Base-by-base conservation (phyloP, 2,329 filamentous ascomycete species). In the Chrysoporthe austroafricana region DNA sequence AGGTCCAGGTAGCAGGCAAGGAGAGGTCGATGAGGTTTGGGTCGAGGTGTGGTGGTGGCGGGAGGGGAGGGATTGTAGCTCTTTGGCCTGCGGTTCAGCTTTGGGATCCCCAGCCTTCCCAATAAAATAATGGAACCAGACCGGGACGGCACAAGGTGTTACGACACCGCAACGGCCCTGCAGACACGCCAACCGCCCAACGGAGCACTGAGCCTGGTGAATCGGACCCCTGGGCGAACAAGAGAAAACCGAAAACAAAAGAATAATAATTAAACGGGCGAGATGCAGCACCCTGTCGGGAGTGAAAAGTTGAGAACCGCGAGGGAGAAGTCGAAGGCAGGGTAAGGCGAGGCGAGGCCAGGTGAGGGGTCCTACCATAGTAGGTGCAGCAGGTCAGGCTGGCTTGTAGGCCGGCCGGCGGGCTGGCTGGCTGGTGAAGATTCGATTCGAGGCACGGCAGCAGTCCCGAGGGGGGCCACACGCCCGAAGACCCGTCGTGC, bases 81-180 rank as follows among this genome's bases (percentile, higher is more conserved):
- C 63, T 43, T 21, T 43, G 59, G 59, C 21, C 21, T 18, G 21
- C 50, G 59, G 58, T 63, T 68, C 66, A 66, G 66, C 63, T 68
- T 59, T 43, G 16, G 26, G 59, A 34, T 44, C 54, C 66, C 66
- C 66, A 68, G 66, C 66, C 66, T 68, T 68, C 66, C 34, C 36
- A 68, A 68, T 68, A 68, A 68, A 61, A 61, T 66, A 61, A 61
- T 61, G 59, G 59, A 48, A 61, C 59, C 59, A 48, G 39, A 39
- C 59, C 66, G 63, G 63, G 66, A 58, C 44, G 63, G 56, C 57
- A 58, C 43, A 61, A 61, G 59, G 59, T 61, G 59, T 48, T 56
- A 63, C 46, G 56, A 60, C 58, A 44, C 62, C 58, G 58, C 66
- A 64, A 64, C 63, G 62, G 62, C 58, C 58, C 63, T 68, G 66